These are phyloP conservation scores for Symbiodinium pilosum DNA, from an alignment of 73 alveolate genomes.

Conservation along the genomic window DNA sequence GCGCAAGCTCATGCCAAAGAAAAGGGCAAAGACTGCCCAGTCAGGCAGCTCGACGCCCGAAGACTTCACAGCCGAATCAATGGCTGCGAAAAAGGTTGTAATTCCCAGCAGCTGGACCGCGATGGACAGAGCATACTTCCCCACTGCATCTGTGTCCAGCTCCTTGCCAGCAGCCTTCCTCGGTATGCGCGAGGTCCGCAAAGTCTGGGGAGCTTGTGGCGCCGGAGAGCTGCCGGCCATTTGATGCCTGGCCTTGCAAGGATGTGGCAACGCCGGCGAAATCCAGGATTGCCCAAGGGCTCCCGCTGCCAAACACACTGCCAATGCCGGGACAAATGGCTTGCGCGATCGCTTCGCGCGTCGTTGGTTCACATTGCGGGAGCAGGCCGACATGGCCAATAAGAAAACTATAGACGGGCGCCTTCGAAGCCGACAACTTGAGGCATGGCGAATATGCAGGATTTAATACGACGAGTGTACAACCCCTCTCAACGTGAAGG, in stretches of 20 bases:
- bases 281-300: not conserved
- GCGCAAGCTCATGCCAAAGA: constrained; percentile 86
- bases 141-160: constrained; percentile 69
- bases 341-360: constrained; percentile 8
- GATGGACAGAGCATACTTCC: constrained; percentile 38
- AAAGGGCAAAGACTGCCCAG: constrained; percentile 69
- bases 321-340: not conserved
- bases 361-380: not conserved
- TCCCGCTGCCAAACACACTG: not conserved
- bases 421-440: not conserved
- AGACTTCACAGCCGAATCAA: constrained; percentile 18
- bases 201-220: constrained; percentile 7
- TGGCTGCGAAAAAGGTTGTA: constrained; percentile 39
- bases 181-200: not conserved
- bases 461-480: no score
- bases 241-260: not conserved
- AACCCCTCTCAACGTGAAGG: no score
- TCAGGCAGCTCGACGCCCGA: constrained; percentile 41
- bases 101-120: constrained; percentile 46
- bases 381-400: not conserved
- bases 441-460: no score
- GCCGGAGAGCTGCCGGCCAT: not conserved
- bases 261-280: not conserved
- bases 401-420: not conserved
- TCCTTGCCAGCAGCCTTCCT: constrained; percentile 41